A percentile compares a stretch with the other conserved stretches of the same genome.
Evolutionary conservation across 176 grass and related monocot species (phyloP).

Genomic region (Avena sativa): DNA sequence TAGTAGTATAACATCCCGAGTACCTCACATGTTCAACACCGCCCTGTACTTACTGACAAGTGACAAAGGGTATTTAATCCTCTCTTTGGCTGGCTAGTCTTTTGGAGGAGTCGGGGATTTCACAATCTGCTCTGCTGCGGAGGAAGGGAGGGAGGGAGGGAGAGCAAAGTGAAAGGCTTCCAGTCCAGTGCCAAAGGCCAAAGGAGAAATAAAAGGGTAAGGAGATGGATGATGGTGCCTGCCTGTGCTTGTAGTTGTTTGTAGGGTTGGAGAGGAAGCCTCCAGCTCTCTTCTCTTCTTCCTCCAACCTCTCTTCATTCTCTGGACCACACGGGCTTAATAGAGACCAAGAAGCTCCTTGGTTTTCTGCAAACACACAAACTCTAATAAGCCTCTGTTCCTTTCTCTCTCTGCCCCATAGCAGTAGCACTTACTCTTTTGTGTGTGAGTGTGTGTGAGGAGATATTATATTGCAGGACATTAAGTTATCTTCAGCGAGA

Average conservation of each 20-base stretch:
- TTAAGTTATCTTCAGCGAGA: conserved; percentile 30
- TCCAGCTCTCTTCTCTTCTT: conserved; percentile 22
- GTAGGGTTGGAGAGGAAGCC: neutral
- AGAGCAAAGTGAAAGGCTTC: conserved; percentile 19
- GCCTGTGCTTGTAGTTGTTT: conserved; percentile 10
- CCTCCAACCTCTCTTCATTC: neutral
- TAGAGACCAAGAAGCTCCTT: conserved; percentile 7
- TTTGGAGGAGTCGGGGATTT: conserved; percentile 14
- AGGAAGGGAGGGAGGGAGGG: neutral
- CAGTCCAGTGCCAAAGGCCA: conserved; percentile 8
- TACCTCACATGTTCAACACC: conserved; percentile 43
- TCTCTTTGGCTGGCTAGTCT: neutral
- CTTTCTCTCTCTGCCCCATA: neutral
- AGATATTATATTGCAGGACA: conserved; percentile 40
- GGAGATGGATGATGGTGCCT: conserved; percentile 5
- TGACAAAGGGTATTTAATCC: conserved; percentile 47
- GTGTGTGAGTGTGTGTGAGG: conserved; percentile 20
- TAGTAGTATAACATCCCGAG: neutral
- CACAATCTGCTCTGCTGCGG: conserved; percentile 17
- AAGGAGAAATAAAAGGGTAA: conserved; percentile 26
- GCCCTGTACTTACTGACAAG: conserved; percentile 38
- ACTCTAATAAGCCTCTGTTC: conserved; percentile 29
- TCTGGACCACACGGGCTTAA: conserved; percentile 34
- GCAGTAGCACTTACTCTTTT: neutral
- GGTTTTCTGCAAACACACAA: conserved; percentile 37